These are phyloP conservation scores for Alternaria alternata DNA, from an alignment of 2,329 filamentous ascomycete species.

Conservation along the genomic window DNA sequence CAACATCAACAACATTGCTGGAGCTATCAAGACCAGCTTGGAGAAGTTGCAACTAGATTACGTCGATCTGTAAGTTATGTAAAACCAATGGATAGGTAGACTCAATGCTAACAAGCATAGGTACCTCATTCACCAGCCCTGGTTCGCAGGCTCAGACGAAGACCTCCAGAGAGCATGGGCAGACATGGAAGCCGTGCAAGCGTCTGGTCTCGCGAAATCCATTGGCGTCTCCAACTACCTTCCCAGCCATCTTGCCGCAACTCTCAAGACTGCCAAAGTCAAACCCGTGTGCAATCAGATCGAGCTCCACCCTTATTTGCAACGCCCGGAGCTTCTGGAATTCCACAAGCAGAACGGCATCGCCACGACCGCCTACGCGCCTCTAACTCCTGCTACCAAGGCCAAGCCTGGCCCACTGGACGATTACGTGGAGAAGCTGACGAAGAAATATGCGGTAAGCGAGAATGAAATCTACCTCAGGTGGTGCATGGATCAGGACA, in stretches of 20 bases:
- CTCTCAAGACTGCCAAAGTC: conserved; percentile 62
- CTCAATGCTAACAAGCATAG: conserved; percentile 41
- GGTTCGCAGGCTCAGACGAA: conserved; percentile 62
- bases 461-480: conserved; percentile 65
- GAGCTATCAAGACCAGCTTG: conserved; percentile 63
- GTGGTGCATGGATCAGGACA: conserved; percentile 69
- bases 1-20: conserved; percentile 64
- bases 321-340: conserved; percentile 65
- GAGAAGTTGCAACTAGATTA: conserved; percentile 68
- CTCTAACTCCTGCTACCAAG: conserved; percentile 61
- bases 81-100: too few relatives aligned
- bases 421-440: conserved; percentile 58
- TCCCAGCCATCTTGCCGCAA: conserved; percentile 62
- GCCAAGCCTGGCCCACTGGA: conserved; percentile 65
- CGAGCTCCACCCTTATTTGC: conserved; percentile 73
- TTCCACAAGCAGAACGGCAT: conserved; percentile 61
- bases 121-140: conserved; percentile 69
- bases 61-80: conserved; percentile 63
- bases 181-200: conserved; percentile 66
- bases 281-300: conserved; percentile 72
- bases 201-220: conserved; percentile 64
- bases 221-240: conserved; percentile 71
- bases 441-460: conserved; percentile 68
- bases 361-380: conserved; percentile 58
- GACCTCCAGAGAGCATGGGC: conserved; percentile 67